Evolutionary conservation across 768 basidiomycete genomes (phyloP), one percentile per base, ranked within the genome.

Genomic region (Suillus brevipes): DNA sequence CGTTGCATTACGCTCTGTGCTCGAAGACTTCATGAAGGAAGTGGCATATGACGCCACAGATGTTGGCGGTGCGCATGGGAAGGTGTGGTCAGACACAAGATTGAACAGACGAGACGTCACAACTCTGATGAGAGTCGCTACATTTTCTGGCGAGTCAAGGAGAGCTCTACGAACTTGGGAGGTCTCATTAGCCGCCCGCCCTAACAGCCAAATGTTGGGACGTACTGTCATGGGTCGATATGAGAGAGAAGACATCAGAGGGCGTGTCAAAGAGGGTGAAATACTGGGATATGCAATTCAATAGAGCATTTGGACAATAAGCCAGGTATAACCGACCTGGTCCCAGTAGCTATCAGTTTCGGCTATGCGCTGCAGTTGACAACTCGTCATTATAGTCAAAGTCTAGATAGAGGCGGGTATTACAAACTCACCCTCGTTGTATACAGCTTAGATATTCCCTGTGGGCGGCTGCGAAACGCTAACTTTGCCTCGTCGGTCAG

Each of bases 401-500:
- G 55, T 43, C 6, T 23, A 56, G 55, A 60, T 43, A 16, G n/a
- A 53, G 43, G 43, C 25, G 23, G 45, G 45, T 25, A 28, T 50
- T 25, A 63, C 92, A 69, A 77, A 95, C 94, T 59, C 40, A 59
- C 58, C 69, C 94, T 86, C 38, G 83, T 84, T 16, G 87, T 82
- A 57, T 87, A 84, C 50, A 97, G 76, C 73, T 93, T 91, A 58
- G 87, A 82, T 60, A 97, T 88, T 20, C 95, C 95, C 50, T 84
- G 83, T 0, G 92, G 86, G 65, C 91, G 91, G 69, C 88, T 92
- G 47, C 92, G 88, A 75, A 97, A 97, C 13, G 89, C 88, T 20
- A 97, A 87, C 77, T 96, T 96, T 56, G 93, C 89, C 73, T 95
- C 92, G 73, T 97, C 94, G 6, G 89, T 89, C 40, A 94, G 76